phyloP scores from a whole-genome alignment of 306 rosid genomes.

The Ziziphus jujuba region DNA sequence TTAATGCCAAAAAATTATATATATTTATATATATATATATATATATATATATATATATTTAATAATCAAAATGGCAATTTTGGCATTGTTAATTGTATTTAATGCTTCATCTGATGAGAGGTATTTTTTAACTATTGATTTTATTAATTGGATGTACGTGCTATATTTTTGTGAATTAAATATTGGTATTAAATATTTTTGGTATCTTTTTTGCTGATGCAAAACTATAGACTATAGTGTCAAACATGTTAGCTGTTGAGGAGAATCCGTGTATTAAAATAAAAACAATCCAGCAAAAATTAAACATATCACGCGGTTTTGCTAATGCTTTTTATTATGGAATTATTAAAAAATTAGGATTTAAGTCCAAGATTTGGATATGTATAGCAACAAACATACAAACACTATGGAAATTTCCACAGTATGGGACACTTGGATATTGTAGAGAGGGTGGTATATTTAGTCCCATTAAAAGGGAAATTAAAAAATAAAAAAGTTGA shows the following conservation, averaged over 20 bases:
- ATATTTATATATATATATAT: too few relatives aligned
- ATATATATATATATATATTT: neutral
- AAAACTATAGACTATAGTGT: neutral
- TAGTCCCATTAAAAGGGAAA: too few relatives aligned
- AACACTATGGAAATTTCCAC: constrained; percentile 1
- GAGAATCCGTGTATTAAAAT: constrained; percentile 13
- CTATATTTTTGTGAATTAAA: neutral
- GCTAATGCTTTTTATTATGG: too few relatives aligned
- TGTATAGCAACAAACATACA: too few relatives aligned
- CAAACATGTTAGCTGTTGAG: constrained; percentile 26
- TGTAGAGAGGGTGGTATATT: neutral
- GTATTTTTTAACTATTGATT: neutral
- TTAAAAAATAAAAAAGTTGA: too few relatives aligned
- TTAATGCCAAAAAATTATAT: too few relatives aligned
- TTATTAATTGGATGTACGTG: neutral
- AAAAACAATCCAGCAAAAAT: constrained; percentile 2
- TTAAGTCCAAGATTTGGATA: neutral
- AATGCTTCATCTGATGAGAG: neutral
- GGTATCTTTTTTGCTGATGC: neutral
- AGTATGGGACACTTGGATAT: neutral
- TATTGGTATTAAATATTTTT: neutral
- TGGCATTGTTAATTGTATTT: too few relatives aligned
- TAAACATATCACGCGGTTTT: constrained; percentile 24
- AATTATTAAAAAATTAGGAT: neutral
- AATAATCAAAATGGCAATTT: constrained; percentile 3